Percentiles rank a stretch among this genome's conserved stretches.
These are phyloP conservation scores for Aspergillus sp. DNA, from an alignment of 2,329 filamentous ascomycete genomes.

Conservation along the genomic window DNA sequence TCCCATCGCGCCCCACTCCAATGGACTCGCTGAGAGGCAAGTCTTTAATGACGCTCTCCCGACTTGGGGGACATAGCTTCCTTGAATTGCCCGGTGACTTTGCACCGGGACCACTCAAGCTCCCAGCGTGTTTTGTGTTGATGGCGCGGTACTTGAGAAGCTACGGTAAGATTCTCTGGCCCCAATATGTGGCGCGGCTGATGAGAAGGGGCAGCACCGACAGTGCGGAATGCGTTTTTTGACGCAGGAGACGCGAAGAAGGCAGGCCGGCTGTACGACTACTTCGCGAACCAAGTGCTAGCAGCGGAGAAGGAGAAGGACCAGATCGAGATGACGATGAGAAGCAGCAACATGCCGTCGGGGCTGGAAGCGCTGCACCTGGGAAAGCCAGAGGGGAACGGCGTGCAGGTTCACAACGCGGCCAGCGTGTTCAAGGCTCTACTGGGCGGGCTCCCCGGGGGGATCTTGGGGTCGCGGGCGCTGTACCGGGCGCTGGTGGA, in stretches of 20 bases:
- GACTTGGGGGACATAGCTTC: constrained; percentile 34
- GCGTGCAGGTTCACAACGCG: constrained; percentile 21
- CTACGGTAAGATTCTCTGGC: constrained; percentile 21
- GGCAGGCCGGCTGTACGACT: constrained; percentile 29
- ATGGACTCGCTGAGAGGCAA: constrained; percentile 29
- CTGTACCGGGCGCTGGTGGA: constrained; percentile 23
- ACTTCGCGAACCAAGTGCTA: constrained; percentile 32
- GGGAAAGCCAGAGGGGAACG: constrained; percentile 7
- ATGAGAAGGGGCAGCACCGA: constrained; percentile 15
- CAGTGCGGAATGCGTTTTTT: constrained; percentile 24
- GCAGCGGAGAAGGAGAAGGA: constrained; percentile 24
- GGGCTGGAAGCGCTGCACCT: constrained; percentile 9
- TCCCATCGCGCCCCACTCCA: constrained; percentile 16
- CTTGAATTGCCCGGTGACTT: constrained; percentile 29
- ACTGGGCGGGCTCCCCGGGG: constrained; percentile 28
- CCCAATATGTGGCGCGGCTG: background rate
- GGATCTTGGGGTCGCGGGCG: constrained; percentile 28
- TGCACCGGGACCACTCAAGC: constrained; percentile 27
- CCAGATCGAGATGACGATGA: constrained; percentile 26
- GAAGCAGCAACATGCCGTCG: constrained; percentile 23
- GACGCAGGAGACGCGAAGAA: constrained; percentile 25
- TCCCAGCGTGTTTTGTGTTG: constrained; percentile 37
- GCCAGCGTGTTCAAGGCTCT: constrained; percentile 28
- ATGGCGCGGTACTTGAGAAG: constrained; percentile 27
- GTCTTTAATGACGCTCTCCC: constrained; percentile 31